These are phyloP conservation scores for Fraxinus excelsior DNA, from an alignment of 257 asterid species.

Conservation along the genomic window DNA sequence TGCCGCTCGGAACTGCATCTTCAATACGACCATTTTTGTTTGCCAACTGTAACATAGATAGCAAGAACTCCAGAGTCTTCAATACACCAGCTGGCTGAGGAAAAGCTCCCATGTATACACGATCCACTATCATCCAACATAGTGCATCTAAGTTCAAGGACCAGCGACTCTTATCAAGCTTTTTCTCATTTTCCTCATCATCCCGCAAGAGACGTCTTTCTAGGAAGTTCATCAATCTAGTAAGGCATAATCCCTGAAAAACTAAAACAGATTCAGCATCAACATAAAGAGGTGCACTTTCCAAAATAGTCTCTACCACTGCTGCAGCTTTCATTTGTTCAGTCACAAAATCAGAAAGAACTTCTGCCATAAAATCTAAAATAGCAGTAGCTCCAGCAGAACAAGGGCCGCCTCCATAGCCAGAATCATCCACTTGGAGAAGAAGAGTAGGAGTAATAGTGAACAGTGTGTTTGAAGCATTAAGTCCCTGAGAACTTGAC, in stretches of 20 bases:
- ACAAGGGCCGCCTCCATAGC: slow-evolving; percentile 99
- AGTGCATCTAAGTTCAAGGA: slow-evolving; percentile 84
- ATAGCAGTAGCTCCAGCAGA: slow-evolving; percentile 97
- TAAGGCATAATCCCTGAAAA: slow-evolving; percentile 91
- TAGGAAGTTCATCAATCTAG: slow-evolving; percentile 89
- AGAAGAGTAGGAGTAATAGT: slow-evolving; percentile 64
- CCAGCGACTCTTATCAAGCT: slow-evolving; percentile 85
- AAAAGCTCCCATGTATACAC: slow-evolving; percentile 97
- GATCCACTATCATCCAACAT: slow-evolving; percentile 92
- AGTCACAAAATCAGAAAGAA: slow-evolving; percentile 74
- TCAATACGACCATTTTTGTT: slow-evolving; percentile 96
- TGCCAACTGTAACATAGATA: slow-evolving; percentile 96
- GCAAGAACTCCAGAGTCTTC: slow-evolving; percentile 87
- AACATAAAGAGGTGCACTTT: slow-evolving; percentile 74
- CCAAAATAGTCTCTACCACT: slow-evolving; percentile 71
- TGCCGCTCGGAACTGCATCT: slow-evolving; percentile 77
- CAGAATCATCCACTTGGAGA: slow-evolving; percentile 93
- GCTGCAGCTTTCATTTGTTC: slow-evolving; percentile 84
- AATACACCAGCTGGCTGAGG: slow-evolving; percentile 86
- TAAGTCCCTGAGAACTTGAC: slow-evolving; percentile 54
- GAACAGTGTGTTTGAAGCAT: slow-evolving; percentile 34
- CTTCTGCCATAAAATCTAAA: slow-evolving; percentile 91
- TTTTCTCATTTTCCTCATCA: slow-evolving; percentile 91
- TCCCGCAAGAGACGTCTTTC: slow-evolving; percentile 95
- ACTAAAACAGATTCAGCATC: slow-evolving; percentile 88